These are phyloP conservation scores for Claviceps sp. DNA, from an alignment of 2,329 filamentous ascomycete species.

Conservation along the genomic window DNA sequence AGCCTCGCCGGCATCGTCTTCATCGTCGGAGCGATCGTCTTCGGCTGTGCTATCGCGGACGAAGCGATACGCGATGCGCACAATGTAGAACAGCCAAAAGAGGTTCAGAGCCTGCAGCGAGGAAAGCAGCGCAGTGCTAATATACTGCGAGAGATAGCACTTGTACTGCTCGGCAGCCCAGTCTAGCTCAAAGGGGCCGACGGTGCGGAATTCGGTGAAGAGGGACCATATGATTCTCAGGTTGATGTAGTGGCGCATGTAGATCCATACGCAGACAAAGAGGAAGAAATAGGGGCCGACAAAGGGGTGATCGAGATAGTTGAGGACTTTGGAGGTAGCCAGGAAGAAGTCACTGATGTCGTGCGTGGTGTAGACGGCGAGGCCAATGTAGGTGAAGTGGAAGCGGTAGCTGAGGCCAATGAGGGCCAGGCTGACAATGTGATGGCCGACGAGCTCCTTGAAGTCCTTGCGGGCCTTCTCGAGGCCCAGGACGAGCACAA, in stretches of 20 bases:
- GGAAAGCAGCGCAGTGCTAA: slow-evolving; percentile 51
- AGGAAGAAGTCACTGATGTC: slow-evolving; percentile 95
- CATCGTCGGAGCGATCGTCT: slow-evolving; percentile 59
- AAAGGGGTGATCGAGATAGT: slow-evolving; percentile 71
- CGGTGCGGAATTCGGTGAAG: slow-evolving; percentile 59
- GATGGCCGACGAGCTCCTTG: slow-evolving; percentile 82
- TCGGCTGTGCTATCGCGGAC: slow-evolving; percentile 45
- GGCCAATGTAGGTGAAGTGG: slow-evolving; percentile 90
- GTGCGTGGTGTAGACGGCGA: slow-evolving; percentile 88
- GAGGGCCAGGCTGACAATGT: slow-evolving; percentile 75
- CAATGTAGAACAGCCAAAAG: slow-evolving; percentile 70
- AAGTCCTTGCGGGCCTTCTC: slow-evolving; percentile 94
- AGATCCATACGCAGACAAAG: slow-evolving; percentile 78
- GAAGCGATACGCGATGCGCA: slow-evolving; percentile 61
- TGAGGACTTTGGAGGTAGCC: slow-evolving; percentile 80
- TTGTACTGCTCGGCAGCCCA: slow-evolving; percentile 71
- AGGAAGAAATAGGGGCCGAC: slow-evolving; percentile 74
- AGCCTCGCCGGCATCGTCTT: slow-evolving; percentile 39
- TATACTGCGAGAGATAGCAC: slow-evolving; percentile 54
- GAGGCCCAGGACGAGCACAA: slow-evolving; percentile 73
- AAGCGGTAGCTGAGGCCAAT: slow-evolving; percentile 85
- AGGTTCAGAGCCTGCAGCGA: slow-evolving; percentile 62
- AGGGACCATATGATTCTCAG: slow-evolving; percentile 63
- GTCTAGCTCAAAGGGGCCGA: slow-evolving; percentile 63
- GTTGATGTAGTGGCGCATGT: slow-evolving; percentile 78